These are phyloP conservation scores for Hyaloscypha variabilis DNA, from an alignment of 495 filamentous ascomycete genomes.

Conservation along the genomic window DNA sequence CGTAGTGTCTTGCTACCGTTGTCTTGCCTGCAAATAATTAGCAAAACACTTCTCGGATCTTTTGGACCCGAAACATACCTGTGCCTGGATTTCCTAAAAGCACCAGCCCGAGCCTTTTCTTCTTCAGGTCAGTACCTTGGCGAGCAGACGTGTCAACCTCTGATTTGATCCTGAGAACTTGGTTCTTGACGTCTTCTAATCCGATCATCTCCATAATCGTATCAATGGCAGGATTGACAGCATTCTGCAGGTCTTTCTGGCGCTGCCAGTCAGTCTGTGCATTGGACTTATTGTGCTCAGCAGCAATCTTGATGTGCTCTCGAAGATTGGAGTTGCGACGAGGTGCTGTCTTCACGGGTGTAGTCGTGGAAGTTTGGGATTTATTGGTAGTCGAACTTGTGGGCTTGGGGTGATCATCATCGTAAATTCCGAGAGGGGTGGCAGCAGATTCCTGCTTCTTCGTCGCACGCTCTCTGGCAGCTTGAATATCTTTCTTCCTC, in stretches of 20 bases:
- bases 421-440: background rate
- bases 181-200: conserved; percentile 67
- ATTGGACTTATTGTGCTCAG: conserved; percentile 31
- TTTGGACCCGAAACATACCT: conserved; percentile 45
- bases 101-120: conserved; percentile 63
- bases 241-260: conserved; percentile 54
- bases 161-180: conserved; percentile 66
- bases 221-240: conserved; percentile 61
- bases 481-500: conserved; percentile 25
- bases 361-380: background rate
- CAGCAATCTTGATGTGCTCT: background rate
- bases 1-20: conserved; percentile 78
- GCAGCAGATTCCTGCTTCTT: background rate
- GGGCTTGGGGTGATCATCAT: too few relatives aligned
- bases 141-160: conserved; percentile 63
- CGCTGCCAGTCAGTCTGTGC: conserved; percentile 60
- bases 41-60: conserved; percentile 21
- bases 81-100: conserved; percentile 83
- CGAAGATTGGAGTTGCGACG: background rate
- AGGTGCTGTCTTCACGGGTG: background rate
- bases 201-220: conserved; percentile 72
- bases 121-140: conserved; percentile 57
- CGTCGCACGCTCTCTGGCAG: conserved; percentile 13
- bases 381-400: background rate
- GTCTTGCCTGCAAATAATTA: conserved; percentile 64